A percentile compares a stretch with the other conserved stretches of the same genome.
phyloP scores from a whole-genome alignment of 2,329 filamentous ascomycete genomes.

The Trematosphaeria pertusa region DNA sequence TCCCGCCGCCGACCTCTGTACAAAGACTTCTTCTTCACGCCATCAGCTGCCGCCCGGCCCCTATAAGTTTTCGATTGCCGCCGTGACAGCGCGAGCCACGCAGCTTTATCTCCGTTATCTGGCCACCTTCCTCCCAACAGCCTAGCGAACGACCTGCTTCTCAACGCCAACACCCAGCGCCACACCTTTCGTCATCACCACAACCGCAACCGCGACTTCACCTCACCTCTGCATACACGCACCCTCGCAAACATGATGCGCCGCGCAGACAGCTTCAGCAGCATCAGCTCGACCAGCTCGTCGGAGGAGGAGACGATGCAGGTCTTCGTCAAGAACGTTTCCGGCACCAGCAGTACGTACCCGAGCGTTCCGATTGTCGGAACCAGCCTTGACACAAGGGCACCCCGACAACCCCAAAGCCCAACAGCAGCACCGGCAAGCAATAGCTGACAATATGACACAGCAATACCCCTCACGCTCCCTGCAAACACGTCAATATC shows the following conservation, averaged over 20 bases:
- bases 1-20: neutral
- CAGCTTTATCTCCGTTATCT: slow-evolving; percentile 28
- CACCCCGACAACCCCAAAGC: slow-evolving; percentile 16
- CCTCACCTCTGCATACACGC: slow-evolving; percentile 8
- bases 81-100: too few relatives aligned
- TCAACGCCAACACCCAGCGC: slow-evolving; percentile 7
- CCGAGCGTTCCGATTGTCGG: slow-evolving; percentile 23
- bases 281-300: slow-evolving; percentile 47
- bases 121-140: neutral
- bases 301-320: slow-evolving; percentile 63
- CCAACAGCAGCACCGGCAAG: neutral
- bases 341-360: slow-evolving; percentile 62
- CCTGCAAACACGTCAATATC: slow-evolving; percentile 61
- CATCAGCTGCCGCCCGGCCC: neutral
- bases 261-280: slow-evolving; percentile 50
- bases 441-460: slow-evolving; percentile 20
- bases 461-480: slow-evolving; percentile 65
- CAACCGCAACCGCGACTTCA: slow-evolving; percentile 11
- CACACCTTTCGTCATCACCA: slow-evolving; percentile 16
- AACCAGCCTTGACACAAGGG: slow-evolving; percentile 22
- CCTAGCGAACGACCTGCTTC: too few relatives aligned
- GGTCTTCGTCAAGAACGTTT: slow-evolving; percentile 67
- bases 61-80: too few relatives aligned
- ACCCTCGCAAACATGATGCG: slow-evolving; percentile 44
- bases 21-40: neutral